phyloP scores from a whole-genome alignment of 441 rosid species.

The Gossypium lobatum region DNA sequence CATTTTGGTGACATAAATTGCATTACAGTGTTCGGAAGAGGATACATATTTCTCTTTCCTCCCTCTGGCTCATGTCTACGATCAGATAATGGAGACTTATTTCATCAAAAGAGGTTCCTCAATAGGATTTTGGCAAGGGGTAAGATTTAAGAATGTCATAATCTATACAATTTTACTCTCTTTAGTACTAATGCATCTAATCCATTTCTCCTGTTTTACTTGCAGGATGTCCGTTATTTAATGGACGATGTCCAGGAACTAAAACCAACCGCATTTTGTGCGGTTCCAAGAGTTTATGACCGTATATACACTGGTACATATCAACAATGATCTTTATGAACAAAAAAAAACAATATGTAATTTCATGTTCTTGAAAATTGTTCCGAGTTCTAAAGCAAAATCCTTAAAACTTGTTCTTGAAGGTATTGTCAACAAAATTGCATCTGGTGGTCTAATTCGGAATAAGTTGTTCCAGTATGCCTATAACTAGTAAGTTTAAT shows the following conservation, averaged over 20 bases:
- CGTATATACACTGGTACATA: conserved; percentile 63
- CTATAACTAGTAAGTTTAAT: conserved; percentile 61
- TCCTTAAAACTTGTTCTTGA: conserved; percentile 20
- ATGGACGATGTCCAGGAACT: conserved; percentile 78
- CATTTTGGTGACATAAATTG: neutral
- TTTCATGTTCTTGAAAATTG: neutral
- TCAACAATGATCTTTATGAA: neutral
- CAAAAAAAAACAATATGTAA: neutral
- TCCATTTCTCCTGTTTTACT: neutral
- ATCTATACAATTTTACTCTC: neutral
- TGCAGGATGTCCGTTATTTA: conserved; percentile 63
- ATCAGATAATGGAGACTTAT: conserved; percentile 72
- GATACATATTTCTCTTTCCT: conserved; percentile 89
- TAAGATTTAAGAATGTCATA: conserved; percentile 26
- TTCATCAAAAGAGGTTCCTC: conserved; percentile 73
- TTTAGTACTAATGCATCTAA: neutral
- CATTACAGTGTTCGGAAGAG: conserved; percentile 53
- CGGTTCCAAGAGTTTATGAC: conserved; percentile 88
- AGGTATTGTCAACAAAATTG: conserved; percentile 65
- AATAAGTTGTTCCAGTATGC: conserved; percentile 65
- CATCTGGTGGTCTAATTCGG: conserved; percentile 57
- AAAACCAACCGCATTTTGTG: conserved; percentile 75
- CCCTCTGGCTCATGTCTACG: conserved; percentile 85
- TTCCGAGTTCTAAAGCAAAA: neutral
- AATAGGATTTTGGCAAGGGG: conserved; percentile 89